Evolutionary conservation across 108 stramenopile genomes (phyloP).

Genomic region (Bacterosira constricta): DNA sequence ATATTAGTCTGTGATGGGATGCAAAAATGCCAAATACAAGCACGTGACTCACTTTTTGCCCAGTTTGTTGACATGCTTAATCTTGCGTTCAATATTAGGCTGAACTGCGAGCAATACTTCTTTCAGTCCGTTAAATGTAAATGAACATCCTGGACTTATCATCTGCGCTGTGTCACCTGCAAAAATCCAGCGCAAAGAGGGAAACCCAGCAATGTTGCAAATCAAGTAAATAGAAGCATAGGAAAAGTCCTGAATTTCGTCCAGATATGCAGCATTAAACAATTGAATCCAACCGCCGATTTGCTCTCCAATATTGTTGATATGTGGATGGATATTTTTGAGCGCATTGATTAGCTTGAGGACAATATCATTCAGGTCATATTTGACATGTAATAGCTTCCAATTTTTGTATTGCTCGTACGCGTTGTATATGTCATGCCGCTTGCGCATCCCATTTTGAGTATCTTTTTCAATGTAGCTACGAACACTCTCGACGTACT

Average conservation of each 20-base stretch:
- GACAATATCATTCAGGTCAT: conserved; percentile 31
- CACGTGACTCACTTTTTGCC: conserved; percentile 20
- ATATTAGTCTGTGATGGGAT: too few relatives aligned
- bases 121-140: conserved; percentile 44
- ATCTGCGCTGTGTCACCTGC: conserved; percentile 47
- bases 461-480: conserved; percentile 33
- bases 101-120: conserved; percentile 14
- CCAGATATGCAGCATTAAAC: conserved; percentile 28
- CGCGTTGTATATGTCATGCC: conserved; percentile 20
- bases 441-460: background rate
- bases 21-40: too few relatives aligned
- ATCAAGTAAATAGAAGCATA: conserved; percentile 39
- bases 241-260: conserved; percentile 44
- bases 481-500: conserved; percentile 18
- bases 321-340: background rate
- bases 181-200: conserved; percentile 28
- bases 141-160: conserved; percentile 47
- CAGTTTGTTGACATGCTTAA: background rate
- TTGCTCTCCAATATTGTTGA: background rate
- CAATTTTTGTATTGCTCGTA: conserved; percentile 27
- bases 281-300: background rate
- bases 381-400: conserved; percentile 6
- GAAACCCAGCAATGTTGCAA: conserved; percentile 23
- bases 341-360: conserved; percentile 12
- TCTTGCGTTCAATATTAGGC: conserved; percentile 20